Evolutionary conservation across 1,139 yeast species (phyloP), one percentile per base, ranked within the genome.

Genomic region (Arxiozyma bovina): DNA sequence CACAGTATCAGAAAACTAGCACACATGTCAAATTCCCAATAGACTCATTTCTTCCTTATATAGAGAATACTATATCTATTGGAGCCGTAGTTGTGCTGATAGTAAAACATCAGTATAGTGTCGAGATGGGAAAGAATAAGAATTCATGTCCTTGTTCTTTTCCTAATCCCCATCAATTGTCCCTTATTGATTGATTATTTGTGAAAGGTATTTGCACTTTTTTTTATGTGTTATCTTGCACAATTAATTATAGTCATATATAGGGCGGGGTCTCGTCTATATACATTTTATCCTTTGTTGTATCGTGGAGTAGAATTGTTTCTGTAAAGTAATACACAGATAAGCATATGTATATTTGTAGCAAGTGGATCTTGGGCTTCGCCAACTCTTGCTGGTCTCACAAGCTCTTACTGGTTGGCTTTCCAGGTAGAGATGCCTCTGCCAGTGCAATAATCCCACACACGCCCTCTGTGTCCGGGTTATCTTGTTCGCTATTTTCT

Each of bases 11-110:
- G 5, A 34, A 34, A 34, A 34, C 40, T 34, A 46, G 49, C 49
- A 46, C 49, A 46, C 41, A 60, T 59, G 69, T 67, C 70, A 66
- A 66, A 67, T 67, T 67, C 70, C 69, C 67, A 58, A 49, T 60
- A 57, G 60, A 58, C 53, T 55, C 58, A 55, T 47, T 55, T 22
- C 45, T 48, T 22, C 45, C 3, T 30, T 11, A 3, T 25, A 25
- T 12, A 11, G 38, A 30, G 38, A 34, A 34, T 34, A 12, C 40
- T 34, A 63, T 61, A 56, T 58, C 61, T 60, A 57, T 54, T 58
- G 67, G 70, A 63, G 70, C 70, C 70, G 69, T 60, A 60, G 62
- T 65, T 64, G 70, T 67, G 69, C 70, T 61, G 54, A 66, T 54
- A 63, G 55, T 52, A 60, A 49, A 7, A 23, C 6, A 18, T 5